Evolutionary conservation across 257 asterid genomes (phyloP).

Genomic region (Catharanthus roseus): DNA sequence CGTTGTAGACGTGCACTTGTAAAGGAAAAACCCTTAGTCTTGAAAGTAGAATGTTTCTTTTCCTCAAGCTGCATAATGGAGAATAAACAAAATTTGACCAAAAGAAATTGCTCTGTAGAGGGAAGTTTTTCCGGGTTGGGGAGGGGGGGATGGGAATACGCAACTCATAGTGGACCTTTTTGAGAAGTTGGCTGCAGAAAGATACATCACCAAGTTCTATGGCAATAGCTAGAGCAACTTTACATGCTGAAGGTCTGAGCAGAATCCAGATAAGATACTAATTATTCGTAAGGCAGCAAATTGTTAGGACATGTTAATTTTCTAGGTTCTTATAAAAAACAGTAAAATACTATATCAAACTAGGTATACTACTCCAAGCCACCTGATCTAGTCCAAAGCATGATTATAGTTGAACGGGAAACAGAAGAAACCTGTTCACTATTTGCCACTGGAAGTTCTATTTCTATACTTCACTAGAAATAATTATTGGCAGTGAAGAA

Average conservation of each 20-base stretch:
- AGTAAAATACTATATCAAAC: not conserved
- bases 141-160: not conserved
- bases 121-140: too few species aligned
- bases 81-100: not conserved
- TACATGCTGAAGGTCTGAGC: not conserved
- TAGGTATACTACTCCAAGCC: not conserved
- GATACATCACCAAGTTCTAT: not conserved
- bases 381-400: not conserved
- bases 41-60: not conserved
- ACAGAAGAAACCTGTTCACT: too few species aligned
- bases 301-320: too few species aligned
- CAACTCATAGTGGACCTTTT: not conserved
- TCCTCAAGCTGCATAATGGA: not conserved
- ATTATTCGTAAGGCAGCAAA: too few species aligned
- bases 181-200: not conserved
- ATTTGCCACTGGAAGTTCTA: too few species aligned
- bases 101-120: not conserved
- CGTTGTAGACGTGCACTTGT: too few species aligned
- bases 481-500: too few species aligned
- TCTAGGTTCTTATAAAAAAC: too few species aligned
- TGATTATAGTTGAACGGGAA: too few species aligned
- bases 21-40: not conserved
- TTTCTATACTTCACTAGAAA: too few species aligned
- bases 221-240: not conserved
- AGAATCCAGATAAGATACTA: not conserved